These are phyloP conservation scores for Chytriomyces hyalinus DNA, from an alignment of 192 early-diverging fungal species.

Conservation along the genomic window DNA sequence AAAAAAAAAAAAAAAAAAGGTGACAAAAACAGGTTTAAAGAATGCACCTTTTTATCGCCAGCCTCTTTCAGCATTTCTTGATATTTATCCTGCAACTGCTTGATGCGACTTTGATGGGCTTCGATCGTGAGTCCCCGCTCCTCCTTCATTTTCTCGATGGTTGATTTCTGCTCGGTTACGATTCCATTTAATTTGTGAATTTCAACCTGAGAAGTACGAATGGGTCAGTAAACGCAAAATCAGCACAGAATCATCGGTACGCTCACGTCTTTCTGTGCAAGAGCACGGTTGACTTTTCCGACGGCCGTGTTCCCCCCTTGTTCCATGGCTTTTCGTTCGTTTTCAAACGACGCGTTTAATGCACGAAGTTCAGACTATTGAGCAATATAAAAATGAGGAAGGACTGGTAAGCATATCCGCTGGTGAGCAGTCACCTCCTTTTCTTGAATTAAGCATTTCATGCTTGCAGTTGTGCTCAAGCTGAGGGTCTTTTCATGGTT, in stretches of 20 bases:
- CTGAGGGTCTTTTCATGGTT: not conserved
- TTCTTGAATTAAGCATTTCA: constrained; percentile 6
- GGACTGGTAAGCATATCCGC: not conserved
- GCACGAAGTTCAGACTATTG: not conserved
- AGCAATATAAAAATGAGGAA: not conserved
- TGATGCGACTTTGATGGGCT: constrained; percentile 57
- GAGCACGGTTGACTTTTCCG: constrained; percentile 29
- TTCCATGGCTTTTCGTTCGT: constrained; percentile 13
- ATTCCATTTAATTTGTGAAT: constrained; percentile 7
- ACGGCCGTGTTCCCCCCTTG: constrained; percentile 31
- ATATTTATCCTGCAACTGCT: constrained; percentile 59
- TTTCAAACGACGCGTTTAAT: constrained; percentile 32
- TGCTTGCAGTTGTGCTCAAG: not conserved
- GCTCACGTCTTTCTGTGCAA: constrained; percentile 51
- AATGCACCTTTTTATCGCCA: not conserved
- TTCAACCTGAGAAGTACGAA: constrained; percentile 14
- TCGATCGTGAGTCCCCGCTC: constrained; percentile 51
- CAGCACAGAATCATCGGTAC: not conserved
- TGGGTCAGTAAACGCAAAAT: not conserved
- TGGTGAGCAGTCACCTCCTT: not conserved
- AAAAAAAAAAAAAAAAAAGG: no score
- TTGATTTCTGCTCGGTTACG: constrained; percentile 15
- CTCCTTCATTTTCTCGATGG: not conserved
- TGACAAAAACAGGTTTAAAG: no score
- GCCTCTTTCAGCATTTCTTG: constrained; percentile 42